phyloP scores from a whole-genome alignment of 306 rosid genomes.

The Ormosia semicastrata region DNA sequence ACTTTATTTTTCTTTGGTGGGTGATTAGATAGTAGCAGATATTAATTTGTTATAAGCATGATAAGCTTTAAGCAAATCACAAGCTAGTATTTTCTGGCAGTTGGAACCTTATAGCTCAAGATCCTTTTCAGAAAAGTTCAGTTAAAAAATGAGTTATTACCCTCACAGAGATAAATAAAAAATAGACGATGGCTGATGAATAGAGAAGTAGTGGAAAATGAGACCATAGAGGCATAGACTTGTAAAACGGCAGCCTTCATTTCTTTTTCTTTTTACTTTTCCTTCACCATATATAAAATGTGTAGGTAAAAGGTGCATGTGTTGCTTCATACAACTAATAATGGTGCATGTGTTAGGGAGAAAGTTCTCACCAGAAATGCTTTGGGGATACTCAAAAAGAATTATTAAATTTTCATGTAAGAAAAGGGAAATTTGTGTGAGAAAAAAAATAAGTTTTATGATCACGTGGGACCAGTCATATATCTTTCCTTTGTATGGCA shows the following conservation, averaged over 20 bases:
- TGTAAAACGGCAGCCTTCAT: not conserved
- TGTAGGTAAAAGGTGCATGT: constrained; percentile 60
- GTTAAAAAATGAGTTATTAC: constrained; percentile 14
- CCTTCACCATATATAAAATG: constrained; percentile 21
- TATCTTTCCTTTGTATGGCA: constrained; percentile 35
- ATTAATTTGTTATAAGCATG: constrained; percentile 39
- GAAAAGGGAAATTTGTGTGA: constrained; percentile 21
- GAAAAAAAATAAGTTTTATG: constrained; percentile 16
- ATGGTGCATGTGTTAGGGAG: constrained; percentile 65
- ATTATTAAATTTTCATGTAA: constrained; percentile 37
- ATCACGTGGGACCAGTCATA: constrained; percentile 42
- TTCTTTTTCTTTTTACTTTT: not conserved
- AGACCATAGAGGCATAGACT: not conserved
- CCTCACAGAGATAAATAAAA: constrained; percentile 4
- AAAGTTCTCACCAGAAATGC: constrained; percentile 73
- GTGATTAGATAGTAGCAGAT: constrained; percentile 41
- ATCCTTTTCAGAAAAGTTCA: constrained; percentile 28
- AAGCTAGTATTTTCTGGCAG: constrained; percentile 43
- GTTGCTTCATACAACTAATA: constrained; percentile 56
- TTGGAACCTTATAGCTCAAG: constrained; percentile 35
- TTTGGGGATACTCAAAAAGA: constrained; percentile 66
- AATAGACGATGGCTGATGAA: not conserved
- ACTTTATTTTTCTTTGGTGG: constrained; percentile 45
- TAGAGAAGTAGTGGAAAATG: constrained; percentile 18
- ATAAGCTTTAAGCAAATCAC: constrained; percentile 46